Evolutionary conservation across 2,329 filamentous ascomycete species (phyloP).

Genomic region (Colletotrichum aenigma): DNA sequence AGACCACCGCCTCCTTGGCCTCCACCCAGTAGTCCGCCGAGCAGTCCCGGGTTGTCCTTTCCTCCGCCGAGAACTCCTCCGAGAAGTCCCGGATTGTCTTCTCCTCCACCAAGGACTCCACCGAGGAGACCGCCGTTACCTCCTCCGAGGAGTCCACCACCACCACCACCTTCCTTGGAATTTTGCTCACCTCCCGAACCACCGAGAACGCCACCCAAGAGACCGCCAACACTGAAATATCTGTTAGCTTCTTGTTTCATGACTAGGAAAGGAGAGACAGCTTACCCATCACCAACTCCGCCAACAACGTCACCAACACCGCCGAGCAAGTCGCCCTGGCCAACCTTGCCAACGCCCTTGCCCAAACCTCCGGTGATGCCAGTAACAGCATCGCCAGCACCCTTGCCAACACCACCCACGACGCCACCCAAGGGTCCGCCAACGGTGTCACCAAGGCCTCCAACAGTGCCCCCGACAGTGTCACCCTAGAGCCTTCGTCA

Average conservation of each 20-base stretch:
- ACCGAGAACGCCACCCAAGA: conserved; percentile 9
- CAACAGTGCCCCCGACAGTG: conserved; percentile 10
- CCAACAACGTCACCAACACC: conserved; percentile 14
- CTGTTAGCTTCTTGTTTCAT: background rate
- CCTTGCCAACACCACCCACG: conserved; percentile 15
- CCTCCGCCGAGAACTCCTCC: background rate
- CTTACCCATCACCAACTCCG: conserved; percentile 15
- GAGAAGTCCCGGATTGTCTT: background rate
- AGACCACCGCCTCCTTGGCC: background rate
- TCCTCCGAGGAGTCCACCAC: background rate
- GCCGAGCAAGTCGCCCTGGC: conserved; percentile 3
- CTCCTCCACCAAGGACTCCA: background rate
- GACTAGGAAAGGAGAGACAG: background rate
- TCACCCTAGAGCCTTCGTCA: background rate
- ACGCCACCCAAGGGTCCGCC: conserved; percentile 12
- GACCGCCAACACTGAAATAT: background rate
- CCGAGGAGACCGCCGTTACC: background rate
- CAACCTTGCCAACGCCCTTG: conserved; percentile 12
- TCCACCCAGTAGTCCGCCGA: background rate
- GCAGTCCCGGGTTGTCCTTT: background rate
- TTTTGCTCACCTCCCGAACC: background rate
- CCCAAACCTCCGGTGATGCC: conserved; percentile 9
- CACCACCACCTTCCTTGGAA: background rate
- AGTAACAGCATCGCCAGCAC: conserved; percentile 8
- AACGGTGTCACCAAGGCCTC: conserved; percentile 13